Evolutionary conservation across 225 moss, liverwort and hornwort species (phyloP), one percentile per base, ranked within the genome.

Genomic region (Straminergon stramineum): DNA sequence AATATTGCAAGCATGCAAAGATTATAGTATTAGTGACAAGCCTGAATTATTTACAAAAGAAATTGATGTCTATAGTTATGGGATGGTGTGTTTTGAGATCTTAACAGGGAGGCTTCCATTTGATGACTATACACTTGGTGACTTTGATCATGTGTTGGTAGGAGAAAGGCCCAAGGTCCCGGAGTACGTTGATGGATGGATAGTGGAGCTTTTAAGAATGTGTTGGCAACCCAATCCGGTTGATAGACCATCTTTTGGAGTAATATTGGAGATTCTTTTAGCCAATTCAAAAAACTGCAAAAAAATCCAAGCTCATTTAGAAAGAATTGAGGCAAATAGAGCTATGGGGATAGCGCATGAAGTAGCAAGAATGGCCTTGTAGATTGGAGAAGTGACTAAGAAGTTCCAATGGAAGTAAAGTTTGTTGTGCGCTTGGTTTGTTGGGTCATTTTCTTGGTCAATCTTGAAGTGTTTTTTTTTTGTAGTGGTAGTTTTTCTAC

Each of bases 231-330:
- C 68, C 12, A 68, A 68, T 21, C n/a, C 6, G 37, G 2, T 19
- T 27, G 74, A 45, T 74, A 74, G 74, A 17, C 74, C 74, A 41
- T 74, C 16, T 74, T n/a, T 39, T 37, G 7, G 68, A 37, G 37
- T 11, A 6, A 37, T 68, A 21, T 68, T 68, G 12, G 12, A 68
- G 11, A 21, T 21, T 21, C 6, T n/a, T 12, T 1, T 23, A 30
- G 23, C 69, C 4, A 69, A 69, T 69, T 69, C 23, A 4, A 2
- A 68, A n/a, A 13, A 0, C 7, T 69, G 69, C n/a, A 69, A n/a
- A 69, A 0, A 69, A 11, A 0, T 18, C 0, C 0, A 64, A 0
- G 6, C 6, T 6, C 0, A 0, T 19, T 3, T 0, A 8, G 2
- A 35, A 35, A 5, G 7, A 35, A 4, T 34, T 6, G 9, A 32